These are phyloP conservation scores for Blastobotrys raffinosifermentans DNA, from an alignment of 1,139 yeast species.

Conservation along the genomic window DNA sequence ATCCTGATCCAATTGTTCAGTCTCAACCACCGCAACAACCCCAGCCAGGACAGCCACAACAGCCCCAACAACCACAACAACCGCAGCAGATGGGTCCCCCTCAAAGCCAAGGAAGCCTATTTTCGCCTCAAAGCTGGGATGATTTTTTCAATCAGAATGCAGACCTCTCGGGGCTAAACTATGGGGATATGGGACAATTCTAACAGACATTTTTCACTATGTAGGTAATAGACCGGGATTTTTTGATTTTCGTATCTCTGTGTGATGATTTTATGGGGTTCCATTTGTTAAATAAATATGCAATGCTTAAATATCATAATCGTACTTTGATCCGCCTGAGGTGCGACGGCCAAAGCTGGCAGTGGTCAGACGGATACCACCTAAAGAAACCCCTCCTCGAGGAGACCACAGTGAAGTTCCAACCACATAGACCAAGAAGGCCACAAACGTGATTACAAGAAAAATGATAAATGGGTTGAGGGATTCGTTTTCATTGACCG, in stretches of 20 bases:
- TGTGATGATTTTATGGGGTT: no score
- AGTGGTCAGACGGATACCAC: not conserved
- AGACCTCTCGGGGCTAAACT: constrained; percentile 26
- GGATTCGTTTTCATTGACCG: constrained; percentile 46
- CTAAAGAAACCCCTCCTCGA: not conserved
- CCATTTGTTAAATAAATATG: no score
- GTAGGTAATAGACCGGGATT: no score
- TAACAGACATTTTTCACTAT: no score
- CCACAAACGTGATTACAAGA: constrained; percentile 30
- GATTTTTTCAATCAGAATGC: constrained; percentile 27
- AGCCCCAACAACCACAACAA: constrained; percentile 4
- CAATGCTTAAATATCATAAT: no score
- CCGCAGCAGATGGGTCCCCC: not conserved
- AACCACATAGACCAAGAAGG: constrained; percentile 30
- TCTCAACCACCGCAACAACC: not conserved
- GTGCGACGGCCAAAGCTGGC: no score
- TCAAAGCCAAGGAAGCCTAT: constrained; percentile 10
- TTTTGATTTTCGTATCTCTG: no score
- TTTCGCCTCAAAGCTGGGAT: constrained; percentile 27
- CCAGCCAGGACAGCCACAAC: constrained; percentile 1
- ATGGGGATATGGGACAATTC: no score
- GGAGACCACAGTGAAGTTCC: constrained; percentile 11
- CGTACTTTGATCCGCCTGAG: no score
- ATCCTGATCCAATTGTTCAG: not conserved
- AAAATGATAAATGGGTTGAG: constrained; percentile 28